Base-by-base conservation (phyloP, 2,329 filamentous ascomycete genomes). In the Aspergillus sergii region DNA sequence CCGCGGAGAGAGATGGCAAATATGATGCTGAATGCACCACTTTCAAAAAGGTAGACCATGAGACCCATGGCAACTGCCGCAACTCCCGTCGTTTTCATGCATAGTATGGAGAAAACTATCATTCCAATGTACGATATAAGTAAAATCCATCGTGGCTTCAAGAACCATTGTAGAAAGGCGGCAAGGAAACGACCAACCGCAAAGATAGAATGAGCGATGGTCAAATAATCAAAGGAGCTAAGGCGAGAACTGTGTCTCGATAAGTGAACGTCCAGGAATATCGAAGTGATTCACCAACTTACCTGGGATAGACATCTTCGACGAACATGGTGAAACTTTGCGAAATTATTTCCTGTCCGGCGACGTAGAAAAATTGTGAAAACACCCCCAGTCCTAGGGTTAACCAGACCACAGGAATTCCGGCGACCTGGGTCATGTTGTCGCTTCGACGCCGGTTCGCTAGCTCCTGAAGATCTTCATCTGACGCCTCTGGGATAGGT, bases 401-500 rank as follows among this genome's bases (percentile, higher is more conserved):
- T 58, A 87, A 73, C 81, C 84, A 88, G 50, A 88, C 80, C 11
- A 88, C 78, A 7, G 80, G 81, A 51, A 86, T 64, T 0, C 80
- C 78, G 12, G 76, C 71, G 9, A 84, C 69, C 53, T 74, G 79
- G n/a, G 79, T 75, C 60, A 77, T 77, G 64, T 86, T 83, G 34
- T 81, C 82, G 26, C 80, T 80, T 60, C 83, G 78, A 21, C 84
- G 79, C 4, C 83, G 81, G 64, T 84, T 82, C 28, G 83, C 82
- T 4, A 85, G 77, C 56, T 84, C 81, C 64, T 87, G 84, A 4
- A 89, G 76, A 65, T 89, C 86, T 19, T 83, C 81, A 67, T 88
- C 86, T 1, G 85, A 85, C 3, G 86, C 87, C 75, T 89, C 87
- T 0, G 87, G 87, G 1, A 89, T 78, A 2, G 86, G 86, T 1